Percentiles rank a stretch among this genome's conserved stretches.
Conservation (phyloP, 768 basidiomycete genomes). For the Cystofilobasidium bisporidii region DNA sequence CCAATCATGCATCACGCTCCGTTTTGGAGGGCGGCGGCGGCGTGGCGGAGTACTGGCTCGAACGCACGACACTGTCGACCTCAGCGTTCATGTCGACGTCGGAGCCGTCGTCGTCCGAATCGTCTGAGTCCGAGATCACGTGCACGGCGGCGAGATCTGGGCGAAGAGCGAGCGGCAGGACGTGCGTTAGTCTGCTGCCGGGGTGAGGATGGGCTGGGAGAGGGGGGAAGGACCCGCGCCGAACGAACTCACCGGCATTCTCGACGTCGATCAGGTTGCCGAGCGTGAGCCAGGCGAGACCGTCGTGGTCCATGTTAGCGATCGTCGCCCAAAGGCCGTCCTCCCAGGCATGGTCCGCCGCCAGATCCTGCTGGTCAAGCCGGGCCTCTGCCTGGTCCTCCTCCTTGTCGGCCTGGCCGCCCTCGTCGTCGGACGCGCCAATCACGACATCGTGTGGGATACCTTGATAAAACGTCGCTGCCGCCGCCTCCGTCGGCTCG, state of each 20-base stretch:
- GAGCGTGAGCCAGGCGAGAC: not conserved
- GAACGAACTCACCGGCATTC: not conserved
- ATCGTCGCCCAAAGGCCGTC: not conserved
- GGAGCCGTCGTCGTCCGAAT: not conserved
- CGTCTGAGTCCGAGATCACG: not conserved
- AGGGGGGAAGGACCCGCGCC: too few species aligned
- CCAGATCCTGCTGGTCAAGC: not conserved
- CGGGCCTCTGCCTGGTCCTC: not conserved
- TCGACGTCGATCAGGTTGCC: conserved; percentile 5
- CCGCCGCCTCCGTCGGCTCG: not conserved
- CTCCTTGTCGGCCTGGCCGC: not conserved
- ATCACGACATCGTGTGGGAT: not conserved
- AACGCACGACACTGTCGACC: not conserved
- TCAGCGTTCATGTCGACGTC: not conserved
- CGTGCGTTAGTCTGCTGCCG: too few species aligned
- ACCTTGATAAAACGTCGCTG: not conserved
- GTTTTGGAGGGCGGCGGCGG: not conserved
- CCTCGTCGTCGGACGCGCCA: not conserved
- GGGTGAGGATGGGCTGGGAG: too few species aligned
- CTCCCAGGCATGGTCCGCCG: conserved; percentile 1
- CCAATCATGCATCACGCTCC: not conserved
- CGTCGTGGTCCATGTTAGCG: not conserved
- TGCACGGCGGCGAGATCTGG: not conserved
- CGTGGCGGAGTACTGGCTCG: not conserved
- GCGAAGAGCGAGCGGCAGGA: too few species aligned